These are phyloP conservation scores for Manihot esculenta DNA, from an alignment of 441 rosid genomes.

Conservation along the genomic window DNA sequence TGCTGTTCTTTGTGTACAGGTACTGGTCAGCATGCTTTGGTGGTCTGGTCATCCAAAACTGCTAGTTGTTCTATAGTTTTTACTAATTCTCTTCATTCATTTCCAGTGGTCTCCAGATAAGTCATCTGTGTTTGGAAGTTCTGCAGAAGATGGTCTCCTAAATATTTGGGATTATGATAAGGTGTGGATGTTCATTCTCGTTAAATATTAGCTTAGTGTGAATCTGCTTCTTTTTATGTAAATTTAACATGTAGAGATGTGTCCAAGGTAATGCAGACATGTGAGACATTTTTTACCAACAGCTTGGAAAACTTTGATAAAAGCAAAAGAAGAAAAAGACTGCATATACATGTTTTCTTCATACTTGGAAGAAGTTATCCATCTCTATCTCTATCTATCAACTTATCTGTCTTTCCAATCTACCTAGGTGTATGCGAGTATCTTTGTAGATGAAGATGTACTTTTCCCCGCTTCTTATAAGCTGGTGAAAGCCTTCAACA, in stretches of 20 bases:
- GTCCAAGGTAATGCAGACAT: background rate
- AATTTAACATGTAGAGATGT: background rate
- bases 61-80: background rate
- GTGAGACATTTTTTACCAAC: background rate
- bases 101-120: conserved; percentile 96
- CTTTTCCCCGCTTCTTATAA: too few species aligned
- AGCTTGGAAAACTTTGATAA: background rate
- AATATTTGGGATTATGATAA: conserved; percentile 96
- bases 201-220: conserved; percentile 5
- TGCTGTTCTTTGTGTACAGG: conserved; percentile 99
- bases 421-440: background rate
- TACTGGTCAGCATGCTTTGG: conserved; percentile 20
- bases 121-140: conserved; percentile 94
- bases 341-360: background rate
- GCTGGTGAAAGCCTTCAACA: too few species aligned
- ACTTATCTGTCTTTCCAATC: background rate
- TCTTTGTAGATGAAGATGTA: too few species aligned
- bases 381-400: background rate
- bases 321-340: background rate
- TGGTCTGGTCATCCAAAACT: background rate
- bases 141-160: conserved; percentile 95
- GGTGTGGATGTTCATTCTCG: conserved; percentile 42
- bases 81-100: conserved; percentile 17
- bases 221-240: conserved; percentile 3
- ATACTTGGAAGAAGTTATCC: background rate